phyloP scores from a whole-genome alignment of 75 land plant species.

The Cunninghamia lanceolata region DNA sequence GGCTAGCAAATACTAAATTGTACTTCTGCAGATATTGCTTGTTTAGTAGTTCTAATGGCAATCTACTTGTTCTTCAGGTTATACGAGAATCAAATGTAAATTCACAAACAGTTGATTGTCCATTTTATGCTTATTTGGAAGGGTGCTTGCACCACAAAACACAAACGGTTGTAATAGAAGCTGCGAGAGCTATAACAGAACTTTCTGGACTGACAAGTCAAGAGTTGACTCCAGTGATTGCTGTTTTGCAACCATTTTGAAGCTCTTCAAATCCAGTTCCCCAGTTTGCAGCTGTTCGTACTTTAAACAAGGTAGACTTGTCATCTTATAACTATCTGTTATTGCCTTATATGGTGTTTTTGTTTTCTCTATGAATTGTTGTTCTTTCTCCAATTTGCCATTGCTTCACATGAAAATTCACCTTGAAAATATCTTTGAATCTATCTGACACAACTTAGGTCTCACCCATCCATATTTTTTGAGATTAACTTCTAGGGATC shows the following conservation, averaged over 20 bases:
- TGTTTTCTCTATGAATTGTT: not conserved
- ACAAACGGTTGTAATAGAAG: slow-evolving; percentile 96
- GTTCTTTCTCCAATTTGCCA: not conserved
- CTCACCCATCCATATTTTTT: not conserved
- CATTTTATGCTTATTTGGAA: slow-evolving; percentile 91
- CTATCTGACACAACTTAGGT: not conserved
- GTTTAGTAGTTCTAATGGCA: not conserved
- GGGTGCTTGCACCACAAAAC: slow-evolving; percentile 89
- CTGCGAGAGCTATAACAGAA: slow-evolving; percentile 93
- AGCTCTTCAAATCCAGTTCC: slow-evolving; percentile 96
- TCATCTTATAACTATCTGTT: not conserved
- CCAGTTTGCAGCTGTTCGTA: slow-evolving; percentile 98
- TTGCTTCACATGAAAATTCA: not conserved
- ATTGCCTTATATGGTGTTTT: not conserved
- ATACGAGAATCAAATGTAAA: slow-evolving; percentile 71
- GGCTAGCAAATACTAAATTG: too few relatives aligned
- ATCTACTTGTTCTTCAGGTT: slow-evolving; percentile 41
- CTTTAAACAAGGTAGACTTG: slow-evolving; percentile 81
- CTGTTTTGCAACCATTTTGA: slow-evolving; percentile 87
- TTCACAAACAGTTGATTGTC: slow-evolving; percentile 85
- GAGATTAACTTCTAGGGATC: too few relatives aligned
- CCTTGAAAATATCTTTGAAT: not conserved
- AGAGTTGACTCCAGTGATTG: slow-evolving; percentile 93
- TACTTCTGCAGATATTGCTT: not conserved
- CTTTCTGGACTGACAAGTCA: slow-evolving; percentile 79